Evolutionary conservation across 2,329 filamentous ascomycete genomes (phyloP), one percentile per base, ranked within the genome.

Genomic region (Phaeophleospora eucalypticola): DNA sequence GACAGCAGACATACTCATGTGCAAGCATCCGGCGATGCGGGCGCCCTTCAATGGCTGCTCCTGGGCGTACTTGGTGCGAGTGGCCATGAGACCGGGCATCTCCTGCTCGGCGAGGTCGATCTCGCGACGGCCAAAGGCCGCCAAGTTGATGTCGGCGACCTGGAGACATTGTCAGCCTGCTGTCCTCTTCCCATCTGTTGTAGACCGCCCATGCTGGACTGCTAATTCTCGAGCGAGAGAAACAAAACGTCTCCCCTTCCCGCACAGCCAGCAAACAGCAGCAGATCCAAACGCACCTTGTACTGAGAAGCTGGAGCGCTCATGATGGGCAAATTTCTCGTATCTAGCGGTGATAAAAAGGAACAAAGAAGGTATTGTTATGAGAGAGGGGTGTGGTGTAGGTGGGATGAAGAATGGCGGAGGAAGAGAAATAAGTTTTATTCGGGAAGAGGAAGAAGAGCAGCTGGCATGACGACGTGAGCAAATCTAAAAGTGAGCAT

Each of bases 31-130:
- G 65, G 93, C 93, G 72, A 98, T 96, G 67, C 91, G 86, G 71
- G 90, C 89, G 71, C 91, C 90, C 70, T 85, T 85, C 67, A 98
- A 82, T 64, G 93, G 93, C 82, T 97, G 91, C 76, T 95, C 91
- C 53, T 73, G 72, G 63, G 87, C 87, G 73, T 97, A 98, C 81
- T 95, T 95, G 68, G 74, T 71, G 69, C 93, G 86, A 68, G 90
- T 97, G 67, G 87, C 82, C 87, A 98, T 95, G 63, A 98, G 84
- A 83, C 93, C 91, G 59, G 91, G 90, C 90, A 96, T 96, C 80
- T 78, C 76, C 66, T 78, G 80, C 74, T 97, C 91, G 66, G 93
- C 90, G 69, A 97, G 83, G 77, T 96, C 90, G 68, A 98, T 96
- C 84, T 98, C 93, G 76, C 91, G 90, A 77, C 93, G 90, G 75